Evolutionary conservation across 805 yeast genomes (phyloP), one percentile per base, ranked within the genome.

Genomic region (Cyberlindnera xylosilytica): DNA sequence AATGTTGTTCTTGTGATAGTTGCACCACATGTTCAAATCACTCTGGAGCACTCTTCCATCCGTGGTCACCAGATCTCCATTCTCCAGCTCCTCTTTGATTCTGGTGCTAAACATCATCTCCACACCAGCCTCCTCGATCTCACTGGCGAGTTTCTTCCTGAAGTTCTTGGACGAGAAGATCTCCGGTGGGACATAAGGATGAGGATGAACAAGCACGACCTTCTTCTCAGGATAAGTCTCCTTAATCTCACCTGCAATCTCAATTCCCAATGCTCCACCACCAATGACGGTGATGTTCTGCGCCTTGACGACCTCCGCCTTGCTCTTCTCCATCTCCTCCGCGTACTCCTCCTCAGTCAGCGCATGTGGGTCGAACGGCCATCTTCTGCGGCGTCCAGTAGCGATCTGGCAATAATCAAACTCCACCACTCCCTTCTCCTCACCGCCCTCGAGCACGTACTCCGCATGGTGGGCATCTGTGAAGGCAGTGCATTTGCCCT

Each of bases 361-460:
- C 0, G 72, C 78, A n/a, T 61, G 52, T 3, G 81, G 81, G 27
- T 76, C 74, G 28, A 73, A 68, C 12, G 81, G 82, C 78, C 79
- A 75, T 32, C 62, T 60, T 46, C 81, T 60, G 39, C 74, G 63
- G 53, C 81, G 61, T 1, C 81, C 81, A 2, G 74, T 58, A 5
- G 79, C 76, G 39, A 66, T 53, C 10, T 76, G 60, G 17, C 68
- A 70, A 47, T 72, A 75, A 47, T 76, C 78, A 53, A 74, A 76
- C 8, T 57, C 53, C 19, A 34, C 66, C 53, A 45, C 46, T 11
- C 48, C 47, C 15, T 49, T 44, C 4, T 42, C 44, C 8, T 55
- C 56, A 8, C 53, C 60, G 7, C 54, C 54, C 26, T 49, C 49
- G 11, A 53, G 19, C 18, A 44, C 22, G 45, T 54, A 43, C 17